These are phyloP conservation scores for Cercis canadensis DNA, from an alignment of 306 rosid genomes.

Conservation along the genomic window DNA sequence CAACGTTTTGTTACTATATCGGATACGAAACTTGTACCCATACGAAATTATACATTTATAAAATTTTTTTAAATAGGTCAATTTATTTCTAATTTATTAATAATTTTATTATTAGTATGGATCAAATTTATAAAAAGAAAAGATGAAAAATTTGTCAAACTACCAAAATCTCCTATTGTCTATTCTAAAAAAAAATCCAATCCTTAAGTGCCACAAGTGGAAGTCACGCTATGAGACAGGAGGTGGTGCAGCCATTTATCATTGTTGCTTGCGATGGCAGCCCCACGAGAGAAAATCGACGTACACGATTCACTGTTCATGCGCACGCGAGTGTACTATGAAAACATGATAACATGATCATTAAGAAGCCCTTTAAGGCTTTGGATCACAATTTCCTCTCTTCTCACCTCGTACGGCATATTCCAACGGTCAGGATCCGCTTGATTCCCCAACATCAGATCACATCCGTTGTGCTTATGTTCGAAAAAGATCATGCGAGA, in stretches of 20 bases:
- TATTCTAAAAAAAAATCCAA: no score
- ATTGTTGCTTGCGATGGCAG: background rate
- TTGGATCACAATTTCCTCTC: slow-evolving; percentile 9
- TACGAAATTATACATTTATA: no score
- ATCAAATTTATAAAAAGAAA: no score
- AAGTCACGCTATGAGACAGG: background rate
- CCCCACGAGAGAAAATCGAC: slow-evolving; percentile 34
- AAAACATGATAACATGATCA: slow-evolving; percentile 64
- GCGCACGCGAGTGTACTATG: slow-evolving; percentile 66
- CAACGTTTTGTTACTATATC: no score
- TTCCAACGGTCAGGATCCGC: slow-evolving; percentile 33
- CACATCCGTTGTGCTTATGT: slow-evolving; percentile 26
- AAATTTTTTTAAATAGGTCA: no score
- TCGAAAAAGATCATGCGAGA: slow-evolving; percentile 32
- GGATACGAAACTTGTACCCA: no score
- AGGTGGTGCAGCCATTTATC: slow-evolving; percentile 4
- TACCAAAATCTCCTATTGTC: background rate
- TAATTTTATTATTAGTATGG: no score
- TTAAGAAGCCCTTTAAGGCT: slow-evolving; percentile 38
- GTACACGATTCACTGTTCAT: slow-evolving; percentile 51
- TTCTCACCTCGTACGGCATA: slow-evolving; percentile 4
- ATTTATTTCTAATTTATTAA: no score
- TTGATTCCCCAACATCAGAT: background rate
- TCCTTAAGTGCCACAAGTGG: no score
- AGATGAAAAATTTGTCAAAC: no score